Conservation (phyloP, 306 rosid genomes). For the Cucumis cinereus region DNA sequence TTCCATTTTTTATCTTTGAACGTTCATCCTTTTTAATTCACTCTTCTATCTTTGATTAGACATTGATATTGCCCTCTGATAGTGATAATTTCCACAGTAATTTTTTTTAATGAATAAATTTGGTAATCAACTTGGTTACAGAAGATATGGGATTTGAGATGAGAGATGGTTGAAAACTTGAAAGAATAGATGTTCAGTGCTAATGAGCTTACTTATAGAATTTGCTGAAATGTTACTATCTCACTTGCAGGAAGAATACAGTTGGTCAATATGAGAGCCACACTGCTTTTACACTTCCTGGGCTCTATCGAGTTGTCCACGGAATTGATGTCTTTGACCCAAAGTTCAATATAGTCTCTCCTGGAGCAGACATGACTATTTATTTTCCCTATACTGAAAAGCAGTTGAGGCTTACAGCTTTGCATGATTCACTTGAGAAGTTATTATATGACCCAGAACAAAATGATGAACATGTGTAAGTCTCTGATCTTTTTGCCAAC, state of each 20-base stretch:
- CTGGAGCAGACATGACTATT: constrained; percentile 83
- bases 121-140: neutral
- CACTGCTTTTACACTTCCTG: constrained; percentile 76
- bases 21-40: neutral
- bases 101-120: neutral
- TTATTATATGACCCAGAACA: constrained; percentile 51
- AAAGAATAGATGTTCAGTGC: neutral
- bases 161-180: neutral
- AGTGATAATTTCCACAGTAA: neutral
- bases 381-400: constrained; percentile 78
- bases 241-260: constrained; percentile 63
- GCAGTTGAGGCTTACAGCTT: constrained; percentile 61
- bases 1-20: neutral
- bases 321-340: constrained; percentile 97
- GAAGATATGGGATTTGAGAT: neutral
- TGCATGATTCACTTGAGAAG: constrained; percentile 66
- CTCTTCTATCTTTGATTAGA: neutral
- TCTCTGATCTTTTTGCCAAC: constrained; percentile 2
- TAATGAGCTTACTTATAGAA: neutral
- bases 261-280: constrained; percentile 97
- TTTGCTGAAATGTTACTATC: neutral
- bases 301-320: constrained; percentile 82
- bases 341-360: constrained; percentile 95
- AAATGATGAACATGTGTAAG: constrained; percentile 67
- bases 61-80: neutral